Base-by-base conservation (phyloP, 805 yeast genomes). In the Metschnikowia picachoensis region DNA sequence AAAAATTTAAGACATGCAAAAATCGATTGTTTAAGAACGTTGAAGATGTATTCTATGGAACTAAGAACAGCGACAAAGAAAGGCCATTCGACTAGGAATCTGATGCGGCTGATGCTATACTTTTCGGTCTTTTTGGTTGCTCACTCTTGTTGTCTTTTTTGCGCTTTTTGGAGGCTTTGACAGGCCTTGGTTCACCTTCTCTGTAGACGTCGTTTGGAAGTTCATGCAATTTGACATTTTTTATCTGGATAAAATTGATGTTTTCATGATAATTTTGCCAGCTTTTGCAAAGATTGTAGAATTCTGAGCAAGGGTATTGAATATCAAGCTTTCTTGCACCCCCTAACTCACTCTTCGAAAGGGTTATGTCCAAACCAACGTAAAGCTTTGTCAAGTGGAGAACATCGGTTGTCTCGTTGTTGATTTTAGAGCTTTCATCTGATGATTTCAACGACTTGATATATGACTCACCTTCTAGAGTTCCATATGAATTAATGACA, bases 221-320 rank as follows among this genome's bases (percentile, higher is more conserved):
- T 56, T 90, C 95, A 67, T 83, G 78, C 36, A 85, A 65, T 57
- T 87, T 86, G 41, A 85, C 88, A 58, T 81, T 87, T 60, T 82
- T 83, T 57, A 41, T 41, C 31, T 39, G 43, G 50, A 92, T 72
- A 20, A 81, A 71, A 58, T 82, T 74, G 9, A 74, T 65, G 37
- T 80, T 78, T 43, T 80, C 84, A 53, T 85, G 78, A 58, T 79
- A 94, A 33, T 74, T 73, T 16, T 74, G 73, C 81, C 92, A 87
- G 30, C 80, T 76, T 52, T 87, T 82, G 65, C 97, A 88, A 8
- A 88, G 67, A 36, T 77, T 82, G 67, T 79, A 89, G 63, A 92
- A 94, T 50, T 94, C 98, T 16, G 87, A 77, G 61, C 98, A 91
- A 15, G 96, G 96, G 52, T 82, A 78, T 58, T 86, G 95, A 47